Conservation (phyloP, 2,329 filamentous ascomycete genomes). For the Hirsutella rhossiliensis region DNA sequence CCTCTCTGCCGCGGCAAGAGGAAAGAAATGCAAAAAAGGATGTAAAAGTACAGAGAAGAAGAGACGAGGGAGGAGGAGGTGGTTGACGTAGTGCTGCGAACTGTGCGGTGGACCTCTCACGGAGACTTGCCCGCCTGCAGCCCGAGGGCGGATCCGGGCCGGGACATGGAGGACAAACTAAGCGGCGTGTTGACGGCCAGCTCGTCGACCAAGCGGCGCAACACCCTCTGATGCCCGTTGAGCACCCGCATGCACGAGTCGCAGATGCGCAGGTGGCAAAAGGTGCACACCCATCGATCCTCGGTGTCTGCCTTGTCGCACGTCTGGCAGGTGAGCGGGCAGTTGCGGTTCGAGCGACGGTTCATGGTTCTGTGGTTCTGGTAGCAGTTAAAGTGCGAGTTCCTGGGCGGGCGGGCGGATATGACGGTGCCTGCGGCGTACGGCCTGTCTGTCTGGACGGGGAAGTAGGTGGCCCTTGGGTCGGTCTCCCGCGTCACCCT, state of each 20-base stretch:
- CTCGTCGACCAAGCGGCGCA: constrained; percentile 27
- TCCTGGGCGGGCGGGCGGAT: constrained; percentile 28
- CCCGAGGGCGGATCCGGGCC: constrained; percentile 10
- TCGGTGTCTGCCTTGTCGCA: constrained; percentile 34
- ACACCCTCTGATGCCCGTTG: constrained; percentile 26
- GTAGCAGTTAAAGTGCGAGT: constrained; percentile 33
- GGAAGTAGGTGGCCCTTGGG: constrained; percentile 24
- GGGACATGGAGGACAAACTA: constrained; percentile 8
- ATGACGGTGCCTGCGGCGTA: constrained; percentile 24
- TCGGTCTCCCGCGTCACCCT: constrained; percentile 21
- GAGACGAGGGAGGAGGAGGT: neutral
- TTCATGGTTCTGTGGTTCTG: constrained; percentile 36
- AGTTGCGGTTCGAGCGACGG: constrained; percentile 32
- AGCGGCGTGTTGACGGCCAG: constrained; percentile 7
- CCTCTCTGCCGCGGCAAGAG: neutral
- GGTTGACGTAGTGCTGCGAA: neutral
- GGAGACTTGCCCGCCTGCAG: constrained; percentile 3
- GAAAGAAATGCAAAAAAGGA: neutral
- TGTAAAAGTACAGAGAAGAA: neutral
- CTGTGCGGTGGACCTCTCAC: neutral
- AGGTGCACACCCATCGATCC: constrained; percentile 34
- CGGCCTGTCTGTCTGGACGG: constrained; percentile 15
- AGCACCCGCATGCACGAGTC: constrained; percentile 31
- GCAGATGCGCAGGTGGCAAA: constrained; percentile 41
- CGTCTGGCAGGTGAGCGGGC: constrained; percentile 40